These are phyloP conservation scores for Acanthamoeba triangularis DNA, from an alignment of 208 protist species.

Conservation along the genomic window DNA sequence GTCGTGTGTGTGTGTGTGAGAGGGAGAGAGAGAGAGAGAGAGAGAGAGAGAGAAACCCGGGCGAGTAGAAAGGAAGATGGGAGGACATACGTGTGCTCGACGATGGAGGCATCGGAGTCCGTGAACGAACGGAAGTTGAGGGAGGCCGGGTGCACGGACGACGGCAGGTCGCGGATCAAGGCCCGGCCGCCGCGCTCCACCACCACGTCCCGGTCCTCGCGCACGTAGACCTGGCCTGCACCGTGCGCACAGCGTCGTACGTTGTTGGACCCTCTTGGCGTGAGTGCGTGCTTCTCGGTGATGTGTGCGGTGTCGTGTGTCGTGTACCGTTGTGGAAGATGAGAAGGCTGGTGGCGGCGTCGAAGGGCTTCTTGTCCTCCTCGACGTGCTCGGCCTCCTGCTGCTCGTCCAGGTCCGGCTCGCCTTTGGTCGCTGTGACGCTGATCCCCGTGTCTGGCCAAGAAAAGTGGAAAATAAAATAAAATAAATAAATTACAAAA, in stretches of 20 bases:
- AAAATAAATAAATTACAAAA: not conserved
- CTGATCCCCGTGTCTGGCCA: not conserved
- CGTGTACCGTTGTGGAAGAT: constrained; percentile 39
- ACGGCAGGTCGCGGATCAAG: not conserved
- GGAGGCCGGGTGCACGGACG: constrained; percentile 10
- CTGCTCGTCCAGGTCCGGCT: not conserved
- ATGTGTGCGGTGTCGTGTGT: not conserved
- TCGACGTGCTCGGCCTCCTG: not conserved
- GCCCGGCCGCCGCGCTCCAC: not conserved
- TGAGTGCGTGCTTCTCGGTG: not conserved
- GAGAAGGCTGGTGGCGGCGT: not conserved
- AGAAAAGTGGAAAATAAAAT: too few relatives aligned
- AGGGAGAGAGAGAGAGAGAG: too few relatives aligned
- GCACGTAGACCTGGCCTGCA: constrained; percentile 47
- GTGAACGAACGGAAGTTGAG: constrained; percentile 27
- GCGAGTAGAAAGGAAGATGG: not conserved
- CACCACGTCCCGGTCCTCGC: not conserved
- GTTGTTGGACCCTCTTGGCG: not conserved
- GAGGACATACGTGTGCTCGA: constrained; percentile 32
- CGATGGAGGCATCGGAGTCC: constrained; percentile 20
- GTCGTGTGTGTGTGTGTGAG: not conserved
- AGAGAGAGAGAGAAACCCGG: too few relatives aligned
- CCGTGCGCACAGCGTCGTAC: not conserved
- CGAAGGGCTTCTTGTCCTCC: constrained; percentile 49
- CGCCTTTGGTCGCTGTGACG: not conserved